A percentile compares a stretch with the other conserved stretches of the same genome.
phyloP scores from a whole-genome alignment of 2,329 filamentous ascomycete genomes.

The Scytalidium lignicola region DNA sequence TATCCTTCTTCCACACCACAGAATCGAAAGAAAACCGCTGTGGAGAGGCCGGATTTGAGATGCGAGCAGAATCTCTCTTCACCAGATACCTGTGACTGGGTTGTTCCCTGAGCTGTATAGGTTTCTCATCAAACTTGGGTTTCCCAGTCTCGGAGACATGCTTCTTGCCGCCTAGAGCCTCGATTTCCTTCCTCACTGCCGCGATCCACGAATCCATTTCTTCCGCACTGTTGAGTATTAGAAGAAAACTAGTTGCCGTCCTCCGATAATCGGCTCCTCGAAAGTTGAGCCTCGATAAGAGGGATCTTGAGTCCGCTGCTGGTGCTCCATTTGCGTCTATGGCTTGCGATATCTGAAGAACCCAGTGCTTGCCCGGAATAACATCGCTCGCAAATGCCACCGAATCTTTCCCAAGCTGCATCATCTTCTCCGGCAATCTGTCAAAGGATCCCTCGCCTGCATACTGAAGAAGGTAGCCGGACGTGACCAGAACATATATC shows the following conservation, averaged over 20 bases:
- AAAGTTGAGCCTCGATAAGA: slow-evolving; percentile 61
- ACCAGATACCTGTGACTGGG: slow-evolving; percentile 23
- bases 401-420: slow-evolving; percentile 68
- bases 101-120: slow-evolving; percentile 19
- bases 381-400: slow-evolving; percentile 76
- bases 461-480: slow-evolving; percentile 72
- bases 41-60: slow-evolving; percentile 16
- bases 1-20: slow-evolving; percentile 12
- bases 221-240: slow-evolving; percentile 67
- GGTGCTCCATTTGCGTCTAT: slow-evolving; percentile 53
- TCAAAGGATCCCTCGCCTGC: slow-evolving; percentile 64
- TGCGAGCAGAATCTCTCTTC: slow-evolving; percentile 15
- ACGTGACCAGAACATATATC: slow-evolving; percentile 63
- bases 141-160: slow-evolving; percentile 54
- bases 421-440: slow-evolving; percentile 66
- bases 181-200: slow-evolving; percentile 63
- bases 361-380: slow-evolving; percentile 76
- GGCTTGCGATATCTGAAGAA: slow-evolving; percentile 67
- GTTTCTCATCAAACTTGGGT: slow-evolving; percentile 37
- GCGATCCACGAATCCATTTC: slow-evolving; percentile 75
- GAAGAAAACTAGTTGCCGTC: slow-evolving; percentile 57
- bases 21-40: slow-evolving; percentile 11
- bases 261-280: slow-evolving; percentile 48
- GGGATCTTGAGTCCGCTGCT: slow-evolving; percentile 48
- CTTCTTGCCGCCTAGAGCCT: slow-evolving; percentile 63